Evolutionary conservation across 148 eudicot species (phyloP).

Genomic region (Silene uniflora): DNA sequence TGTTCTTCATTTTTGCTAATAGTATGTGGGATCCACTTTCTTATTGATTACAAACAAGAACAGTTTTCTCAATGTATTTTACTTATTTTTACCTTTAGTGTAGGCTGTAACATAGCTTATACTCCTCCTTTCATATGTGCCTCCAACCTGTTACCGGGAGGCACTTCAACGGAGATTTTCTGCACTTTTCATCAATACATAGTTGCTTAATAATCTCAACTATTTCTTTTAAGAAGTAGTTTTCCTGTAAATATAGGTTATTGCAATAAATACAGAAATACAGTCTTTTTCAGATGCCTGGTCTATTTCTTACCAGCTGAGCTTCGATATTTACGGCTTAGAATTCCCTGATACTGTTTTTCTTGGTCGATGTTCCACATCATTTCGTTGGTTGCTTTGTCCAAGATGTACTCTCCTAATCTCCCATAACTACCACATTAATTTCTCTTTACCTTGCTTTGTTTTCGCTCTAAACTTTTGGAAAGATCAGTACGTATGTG

Average conservation of each 20-base stretch:
- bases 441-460: neutral
- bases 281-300: neutral
- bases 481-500: neutral
- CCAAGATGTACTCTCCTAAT: neutral
- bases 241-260: neutral
- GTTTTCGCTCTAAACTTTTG: neutral
- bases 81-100: neutral
- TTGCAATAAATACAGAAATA: neutral
- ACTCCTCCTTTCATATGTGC: neutral
- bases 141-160: constrained; percentile 4
- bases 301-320: neutral
- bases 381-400: neutral
- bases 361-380: neutral
- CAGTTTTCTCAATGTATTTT: constrained; percentile 10
- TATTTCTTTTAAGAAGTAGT: neutral
- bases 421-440: neutral
- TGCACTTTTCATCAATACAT: neutral
- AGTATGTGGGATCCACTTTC: constrained; percentile 17
- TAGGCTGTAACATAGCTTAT: constrained; percentile 1
- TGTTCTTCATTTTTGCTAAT: constrained; percentile 10
- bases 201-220: neutral
- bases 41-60: constrained; percentile 2
- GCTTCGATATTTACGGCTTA: neutral
- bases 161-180: neutral
- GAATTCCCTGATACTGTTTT: neutral